phyloP scores from a whole-genome alignment of 2,329 filamentous ascomycete genomes.

The Botrytis paeoniae region DNA sequence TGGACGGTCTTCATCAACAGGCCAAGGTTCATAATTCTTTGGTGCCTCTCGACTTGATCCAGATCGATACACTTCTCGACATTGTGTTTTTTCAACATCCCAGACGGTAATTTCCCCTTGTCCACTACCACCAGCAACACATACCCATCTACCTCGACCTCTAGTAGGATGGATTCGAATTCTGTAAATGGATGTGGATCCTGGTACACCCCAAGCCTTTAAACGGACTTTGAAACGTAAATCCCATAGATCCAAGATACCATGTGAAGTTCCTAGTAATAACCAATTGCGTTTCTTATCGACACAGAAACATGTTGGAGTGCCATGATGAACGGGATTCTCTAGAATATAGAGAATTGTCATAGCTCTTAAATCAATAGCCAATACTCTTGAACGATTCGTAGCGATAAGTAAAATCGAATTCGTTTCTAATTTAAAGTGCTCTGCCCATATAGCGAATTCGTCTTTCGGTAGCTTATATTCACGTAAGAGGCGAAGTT shows the following conservation, averaged over 20 bases:
- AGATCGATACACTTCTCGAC: constrained; percentile 80
- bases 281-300: constrained; percentile 88
- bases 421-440: constrained; percentile 76
- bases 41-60: constrained; percentile 58
- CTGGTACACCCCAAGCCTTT: constrained; percentile 83
- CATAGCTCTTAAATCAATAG: constrained; percentile 87
- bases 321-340: constrained; percentile 89
- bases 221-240: constrained; percentile 87
- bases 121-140: constrained; percentile 81
- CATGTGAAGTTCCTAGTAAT: constrained; percentile 85
- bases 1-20: constrained; percentile 83
- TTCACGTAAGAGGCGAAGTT: constrained; percentile 71
- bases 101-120: constrained; percentile 90
- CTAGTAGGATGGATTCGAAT: constrained; percentile 75
- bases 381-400: constrained; percentile 77
- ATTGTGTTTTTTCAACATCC: constrained; percentile 88
- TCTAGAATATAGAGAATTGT: constrained; percentile 72
- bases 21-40: constrained; percentile 76
- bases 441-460: constrained; percentile 84
- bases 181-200: constrained; percentile 75
- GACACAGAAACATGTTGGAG: constrained; percentile 85
- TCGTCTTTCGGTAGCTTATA: constrained; percentile 74
- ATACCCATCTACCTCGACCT: constrained; percentile 79
- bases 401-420: constrained; percentile 88
- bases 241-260: constrained; percentile 92